Conservation (phyloP, 768 basidiomycete genomes). For the Mycena polygramma region DNA sequence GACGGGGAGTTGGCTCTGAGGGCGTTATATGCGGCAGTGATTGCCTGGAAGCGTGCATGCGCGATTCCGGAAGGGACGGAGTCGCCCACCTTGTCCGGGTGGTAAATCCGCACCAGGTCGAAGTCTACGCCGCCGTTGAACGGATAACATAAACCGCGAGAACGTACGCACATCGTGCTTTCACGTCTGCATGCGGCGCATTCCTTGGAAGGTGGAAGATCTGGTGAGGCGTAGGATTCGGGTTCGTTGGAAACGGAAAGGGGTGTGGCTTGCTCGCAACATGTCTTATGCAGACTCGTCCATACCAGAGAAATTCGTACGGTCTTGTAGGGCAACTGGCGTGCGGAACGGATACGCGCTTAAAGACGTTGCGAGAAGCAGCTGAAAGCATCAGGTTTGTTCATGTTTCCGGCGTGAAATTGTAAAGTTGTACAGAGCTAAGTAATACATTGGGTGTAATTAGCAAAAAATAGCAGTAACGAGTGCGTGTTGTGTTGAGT, state of each 20-base stretch:
- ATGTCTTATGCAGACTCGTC: neutral
- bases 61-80: slow-evolving; percentile 60
- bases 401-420: neutral
- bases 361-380: slow-evolving; percentile 16
- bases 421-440: slow-evolving; percentile 14
- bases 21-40: slow-evolving; percentile 75
- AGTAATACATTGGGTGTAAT: slow-evolving; percentile 33
- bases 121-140: slow-evolving; percentile 63
- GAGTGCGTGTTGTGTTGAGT: neutral
- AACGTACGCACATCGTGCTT: slow-evolving; percentile 64
- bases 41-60: slow-evolving; percentile 77
- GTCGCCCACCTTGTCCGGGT: slow-evolving; percentile 73
- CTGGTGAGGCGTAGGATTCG: slow-evolving; percentile 71
- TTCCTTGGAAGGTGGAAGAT: slow-evolving; percentile 71
- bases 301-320: no score
- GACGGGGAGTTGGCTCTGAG: slow-evolving; percentile 61
- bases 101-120: slow-evolving; percentile 84
- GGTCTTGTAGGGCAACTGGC: neutral
- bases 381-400: slow-evolving; percentile 18
- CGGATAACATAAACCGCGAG: slow-evolving; percentile 2
- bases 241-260: slow-evolving; percentile 64
- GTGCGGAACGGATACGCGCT: neutral
- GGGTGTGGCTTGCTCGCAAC: slow-evolving; percentile 3
- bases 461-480: slow-evolving; percentile 24
- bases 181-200: slow-evolving; percentile 67